These are phyloP conservation scores for Sophora flavescens DNA, from an alignment of 306 rosid genomes.

Conservation along the genomic window DNA sequence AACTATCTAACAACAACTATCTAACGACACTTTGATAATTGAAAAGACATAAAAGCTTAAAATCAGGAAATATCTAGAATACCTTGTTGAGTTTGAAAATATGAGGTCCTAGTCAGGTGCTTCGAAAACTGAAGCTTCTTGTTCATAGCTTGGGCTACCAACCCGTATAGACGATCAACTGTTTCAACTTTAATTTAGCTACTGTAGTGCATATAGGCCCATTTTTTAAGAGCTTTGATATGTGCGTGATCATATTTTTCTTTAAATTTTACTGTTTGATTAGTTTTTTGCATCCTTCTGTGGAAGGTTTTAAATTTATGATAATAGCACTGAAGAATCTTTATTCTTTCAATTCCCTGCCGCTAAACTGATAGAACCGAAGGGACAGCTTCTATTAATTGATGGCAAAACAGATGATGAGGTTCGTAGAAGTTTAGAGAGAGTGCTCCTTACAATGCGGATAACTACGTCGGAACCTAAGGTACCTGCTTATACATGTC, in stretches of 20 bases:
- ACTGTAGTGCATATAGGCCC: conserved; percentile 9
- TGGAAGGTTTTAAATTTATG: conserved; percentile 36
- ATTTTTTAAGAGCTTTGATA: conserved; percentile 18
- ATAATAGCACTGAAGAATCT: conserved; percentile 16
- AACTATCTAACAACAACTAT: conserved; percentile 3
- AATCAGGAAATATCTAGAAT: conserved; percentile 36
- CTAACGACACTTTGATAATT: conserved; percentile 6
- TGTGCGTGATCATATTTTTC: not conserved
- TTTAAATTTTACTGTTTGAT: conserved; percentile 32
- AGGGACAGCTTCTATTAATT: conserved; percentile 92
- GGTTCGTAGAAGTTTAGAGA: conserved; percentile 84
- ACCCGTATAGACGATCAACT: not conserved
- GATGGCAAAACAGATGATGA: conserved; percentile 96
- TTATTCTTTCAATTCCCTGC: conserved; percentile 34
- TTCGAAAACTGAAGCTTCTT: conserved; percentile 37
- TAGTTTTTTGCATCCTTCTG: conserved; percentile 23
- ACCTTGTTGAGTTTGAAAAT: conserved; percentile 28
- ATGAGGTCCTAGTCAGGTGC: conserved; percentile 4
- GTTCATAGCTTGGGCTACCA: conserved; percentile 25
- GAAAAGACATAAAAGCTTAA: conserved; percentile 6
- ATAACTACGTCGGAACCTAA: conserved; percentile 90
- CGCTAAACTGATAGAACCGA: conserved; percentile 73
- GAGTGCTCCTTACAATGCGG: conserved; percentile 95
- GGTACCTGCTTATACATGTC: conserved; percentile 58
- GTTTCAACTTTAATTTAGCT: conserved; percentile 31